Evolutionary conservation across 225 moss, liverwort and hornwort genomes (phyloP).

Genomic region (Physcomitrellopsis africana): DNA sequence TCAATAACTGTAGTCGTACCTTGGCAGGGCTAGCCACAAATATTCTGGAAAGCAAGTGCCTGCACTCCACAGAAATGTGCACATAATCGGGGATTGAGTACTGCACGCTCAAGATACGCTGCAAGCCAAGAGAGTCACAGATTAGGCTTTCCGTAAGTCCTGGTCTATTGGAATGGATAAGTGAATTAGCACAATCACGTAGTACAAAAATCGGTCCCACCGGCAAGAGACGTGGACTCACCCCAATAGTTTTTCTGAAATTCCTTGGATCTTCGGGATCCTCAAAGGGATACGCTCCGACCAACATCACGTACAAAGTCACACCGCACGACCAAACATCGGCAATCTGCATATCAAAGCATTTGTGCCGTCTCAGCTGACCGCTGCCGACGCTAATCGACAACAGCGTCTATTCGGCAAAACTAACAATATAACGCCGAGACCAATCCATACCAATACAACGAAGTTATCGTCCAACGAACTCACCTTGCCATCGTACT

Average conservation of each 20-base stretch:
- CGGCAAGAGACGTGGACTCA: not conserved
- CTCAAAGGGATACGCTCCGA: conserved; percentile 13
- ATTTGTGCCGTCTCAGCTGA: not conserved
- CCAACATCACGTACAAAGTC: conserved; percentile 65
- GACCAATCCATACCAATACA: not conserved
- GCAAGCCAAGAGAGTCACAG: not conserved
- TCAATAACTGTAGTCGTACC: conserved; percentile 17
- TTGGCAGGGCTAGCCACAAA: conserved; percentile 94
- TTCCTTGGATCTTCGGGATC: conserved; percentile 88
- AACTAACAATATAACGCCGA: not conserved
- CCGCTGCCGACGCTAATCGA: not conserved
- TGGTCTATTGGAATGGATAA: not conserved
- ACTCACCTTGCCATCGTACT: conserved; percentile 68
- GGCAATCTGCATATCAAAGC: conserved; percentile 36
- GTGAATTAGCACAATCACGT: not conserved
- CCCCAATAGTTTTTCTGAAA: conserved; percentile 66
- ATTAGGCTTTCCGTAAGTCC: not conserved
- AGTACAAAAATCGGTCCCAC: not conserved
- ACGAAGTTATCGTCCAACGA: not conserved
- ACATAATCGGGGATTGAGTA: conserved; percentile 93
- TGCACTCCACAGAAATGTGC: conserved; percentile 89
- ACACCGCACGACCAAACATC: conserved; percentile 77
- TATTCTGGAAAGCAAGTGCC: conserved; percentile 86
- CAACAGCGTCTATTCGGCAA: not conserved
- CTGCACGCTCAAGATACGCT: conserved; percentile 65